Conservation (phyloP, 164 flowering plant genomes). For the Dillenia turbinata region DNA sequence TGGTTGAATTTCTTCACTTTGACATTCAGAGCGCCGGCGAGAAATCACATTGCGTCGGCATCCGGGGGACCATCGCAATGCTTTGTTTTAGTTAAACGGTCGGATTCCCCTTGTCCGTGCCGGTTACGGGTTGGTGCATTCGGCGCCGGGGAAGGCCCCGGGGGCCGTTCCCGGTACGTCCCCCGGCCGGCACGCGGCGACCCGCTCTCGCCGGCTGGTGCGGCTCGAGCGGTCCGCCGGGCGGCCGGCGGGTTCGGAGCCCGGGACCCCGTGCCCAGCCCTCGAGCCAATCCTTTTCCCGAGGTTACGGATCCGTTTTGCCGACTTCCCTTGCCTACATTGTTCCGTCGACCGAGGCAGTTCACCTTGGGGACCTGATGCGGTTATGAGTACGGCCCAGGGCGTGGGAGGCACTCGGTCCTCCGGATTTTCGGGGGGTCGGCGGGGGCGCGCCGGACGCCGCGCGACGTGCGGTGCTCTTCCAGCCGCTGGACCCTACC, state of each 20-base stretch:
- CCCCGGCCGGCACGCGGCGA: no score
- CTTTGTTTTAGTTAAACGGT: conserved; percentile 36
- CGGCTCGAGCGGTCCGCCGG: no score
- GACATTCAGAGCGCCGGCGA: conserved; percentile 35
- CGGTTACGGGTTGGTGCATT: conserved; percentile 23
- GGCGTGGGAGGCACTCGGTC: conserved; percentile 3
- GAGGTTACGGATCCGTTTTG: no score
- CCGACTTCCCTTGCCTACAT: no score
- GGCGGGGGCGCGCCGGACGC: conserved; percentile 1
- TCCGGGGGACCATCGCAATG: conserved; percentile 40
- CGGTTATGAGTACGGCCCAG: conserved; percentile 12
- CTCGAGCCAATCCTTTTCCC: no score
- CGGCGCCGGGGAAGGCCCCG: conserved; percentile 23
- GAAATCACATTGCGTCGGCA: conserved; percentile 33
- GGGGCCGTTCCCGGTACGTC: conserved; percentile 25
- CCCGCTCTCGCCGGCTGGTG: no score
- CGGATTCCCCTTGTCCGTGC: conserved; percentile 30
- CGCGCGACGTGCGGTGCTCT: conserved; percentile 20
- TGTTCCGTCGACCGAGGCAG: conserved; percentile 21
- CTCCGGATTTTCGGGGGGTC: background rate
- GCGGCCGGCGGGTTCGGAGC: no score
- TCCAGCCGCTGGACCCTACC: no score
- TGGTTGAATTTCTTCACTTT: no score
- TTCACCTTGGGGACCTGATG: conserved; percentile 20
- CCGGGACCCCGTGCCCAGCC: no score